Conservation (phyloP, 1,139 yeast genomes). For the Protomyces inouyei region DNA sequence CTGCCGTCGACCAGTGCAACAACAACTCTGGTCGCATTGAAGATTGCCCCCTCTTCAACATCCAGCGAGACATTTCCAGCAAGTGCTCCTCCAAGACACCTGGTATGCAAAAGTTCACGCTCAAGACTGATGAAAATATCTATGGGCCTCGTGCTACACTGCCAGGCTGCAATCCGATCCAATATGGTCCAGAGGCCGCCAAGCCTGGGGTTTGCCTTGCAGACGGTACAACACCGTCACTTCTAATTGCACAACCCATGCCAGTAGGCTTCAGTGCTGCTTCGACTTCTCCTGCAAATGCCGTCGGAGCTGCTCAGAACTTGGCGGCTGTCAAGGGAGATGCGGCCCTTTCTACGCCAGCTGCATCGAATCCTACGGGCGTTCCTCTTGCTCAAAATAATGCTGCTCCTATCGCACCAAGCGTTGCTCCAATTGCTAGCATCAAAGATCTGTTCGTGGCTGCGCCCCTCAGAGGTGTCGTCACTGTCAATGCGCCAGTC, state of each 20-base stretch:
- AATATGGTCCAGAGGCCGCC: constrained; percentile 15
- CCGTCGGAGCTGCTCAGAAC: neutral
- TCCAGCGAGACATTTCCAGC: neutral
- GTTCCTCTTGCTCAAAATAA: neutral
- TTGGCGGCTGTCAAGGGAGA: neutral
- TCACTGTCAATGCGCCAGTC: neutral
- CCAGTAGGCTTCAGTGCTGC: constrained; percentile 1
- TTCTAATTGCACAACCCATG: neutral
- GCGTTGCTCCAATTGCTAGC: neutral
- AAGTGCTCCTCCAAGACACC: constrained; percentile 5
- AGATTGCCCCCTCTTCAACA: constrained; percentile 26
- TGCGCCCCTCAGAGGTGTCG: neutral
- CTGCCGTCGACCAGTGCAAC: constrained; percentile 27
- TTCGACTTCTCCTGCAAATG: neutral
- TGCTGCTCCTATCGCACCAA: constrained; percentile 2
- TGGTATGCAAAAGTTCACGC: neutral
- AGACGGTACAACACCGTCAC: neutral
- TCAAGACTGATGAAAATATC: constrained; percentile 8
- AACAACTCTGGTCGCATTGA: constrained; percentile 26
- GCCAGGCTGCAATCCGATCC: constrained; percentile 26
- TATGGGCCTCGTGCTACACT: constrained; percentile 3
- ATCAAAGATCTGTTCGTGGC: neutral
- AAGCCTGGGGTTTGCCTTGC: constrained; percentile 10
- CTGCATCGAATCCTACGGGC: neutral
- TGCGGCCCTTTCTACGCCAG: neutral